phyloP scores from a whole-genome alignment of 257 asterid species.

The Leonotis leonurus region DNA sequence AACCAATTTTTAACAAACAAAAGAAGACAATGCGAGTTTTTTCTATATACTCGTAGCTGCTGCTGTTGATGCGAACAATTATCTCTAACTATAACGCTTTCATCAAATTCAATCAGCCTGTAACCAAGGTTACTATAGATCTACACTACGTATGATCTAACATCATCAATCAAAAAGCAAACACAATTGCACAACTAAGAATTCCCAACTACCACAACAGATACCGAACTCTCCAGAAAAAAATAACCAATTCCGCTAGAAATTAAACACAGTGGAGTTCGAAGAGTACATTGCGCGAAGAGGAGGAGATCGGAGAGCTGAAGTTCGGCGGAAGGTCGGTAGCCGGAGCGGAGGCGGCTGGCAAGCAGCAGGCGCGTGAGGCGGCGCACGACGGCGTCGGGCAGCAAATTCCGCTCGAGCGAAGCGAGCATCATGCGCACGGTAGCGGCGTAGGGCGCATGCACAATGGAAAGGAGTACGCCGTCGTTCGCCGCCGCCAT shows the following conservation, averaged over 20 bases:
- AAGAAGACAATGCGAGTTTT: too few relatives aligned
- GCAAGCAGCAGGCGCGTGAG: slow-evolving; percentile 72
- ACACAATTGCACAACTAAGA: too few relatives aligned
- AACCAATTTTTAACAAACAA: too few relatives aligned
- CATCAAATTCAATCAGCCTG: background rate
- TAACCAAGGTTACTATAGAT: background rate
- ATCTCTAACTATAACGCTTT: too few relatives aligned
- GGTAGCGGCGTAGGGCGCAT: slow-evolving; percentile 56
- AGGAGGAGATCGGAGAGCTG: slow-evolving; percentile 57
- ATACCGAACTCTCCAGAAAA: background rate
- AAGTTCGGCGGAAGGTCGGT: slow-evolving; percentile 44
- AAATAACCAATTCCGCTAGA: background rate
- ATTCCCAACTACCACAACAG: background rate
- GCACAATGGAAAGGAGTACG: slow-evolving; percentile 34
- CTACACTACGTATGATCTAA: background rate
- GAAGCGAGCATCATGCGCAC: slow-evolving; percentile 70
- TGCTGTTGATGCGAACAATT: too few relatives aligned
- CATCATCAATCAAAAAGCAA: background rate
- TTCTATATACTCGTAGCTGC: too few relatives aligned
- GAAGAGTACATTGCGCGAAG: slow-evolving; percentile 46
- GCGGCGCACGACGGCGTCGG: slow-evolving; percentile 73
- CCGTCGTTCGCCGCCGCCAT: slow-evolving; percentile 33
- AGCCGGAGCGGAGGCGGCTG: slow-evolving; percentile 71
- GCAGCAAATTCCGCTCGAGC: slow-evolving; percentile 74
- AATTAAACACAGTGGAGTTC: background rate